Evolutionary conservation across 805 yeast genomes (phyloP), one percentile per base, ranked within the genome.

Genomic region (Blastobotrys muscicola): DNA sequence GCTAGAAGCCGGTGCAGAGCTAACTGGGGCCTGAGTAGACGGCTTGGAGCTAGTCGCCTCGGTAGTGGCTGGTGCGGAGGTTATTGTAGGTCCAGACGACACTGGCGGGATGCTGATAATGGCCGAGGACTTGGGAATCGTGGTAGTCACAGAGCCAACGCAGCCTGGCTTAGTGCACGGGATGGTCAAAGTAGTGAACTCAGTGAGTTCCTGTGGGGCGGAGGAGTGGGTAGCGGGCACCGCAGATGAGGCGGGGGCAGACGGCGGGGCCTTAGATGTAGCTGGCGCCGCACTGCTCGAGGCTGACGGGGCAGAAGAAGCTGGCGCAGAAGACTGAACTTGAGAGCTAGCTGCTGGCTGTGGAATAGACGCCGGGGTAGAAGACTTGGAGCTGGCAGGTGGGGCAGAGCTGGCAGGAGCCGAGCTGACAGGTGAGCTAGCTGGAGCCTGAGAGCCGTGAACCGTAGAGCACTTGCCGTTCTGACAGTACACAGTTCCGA

Each of bases 141-240:
- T 20, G 16, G 31, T 10, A 16, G 13, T 11, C 5, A 32, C 15
- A 5, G 29, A 23, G 3, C 42, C 44, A 4, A 13, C 26, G 15
- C 53, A 50, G 1, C 37, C 23, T 3, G 45, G 11, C 9, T 33
- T 11, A 4, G 49, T 33, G 41, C 54, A 50, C n/a, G 49, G 31
- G 8, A 43, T 12, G 4, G 37, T 39, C 16, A 39, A n/a, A 5
- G 45, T 43, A 3, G 44, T 39, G 30, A 9, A 32, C 14, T 9
- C 10, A n/a, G 8, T 13, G 10, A 29, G 41, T 2, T 34, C 37
- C 26, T 20, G 26, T 20, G 42, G 42, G 14, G 35, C 12, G 26
- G 33, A 10, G 11, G 16, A 6, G 11, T 3, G 35, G 4, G 35
- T 8, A 8, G 29, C 14, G 8, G 35, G 36, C 14, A 13, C 12